Base-by-base conservation (phyloP, 139 green algal genomes). In the Protoeuglena noctilucae region DNA sequence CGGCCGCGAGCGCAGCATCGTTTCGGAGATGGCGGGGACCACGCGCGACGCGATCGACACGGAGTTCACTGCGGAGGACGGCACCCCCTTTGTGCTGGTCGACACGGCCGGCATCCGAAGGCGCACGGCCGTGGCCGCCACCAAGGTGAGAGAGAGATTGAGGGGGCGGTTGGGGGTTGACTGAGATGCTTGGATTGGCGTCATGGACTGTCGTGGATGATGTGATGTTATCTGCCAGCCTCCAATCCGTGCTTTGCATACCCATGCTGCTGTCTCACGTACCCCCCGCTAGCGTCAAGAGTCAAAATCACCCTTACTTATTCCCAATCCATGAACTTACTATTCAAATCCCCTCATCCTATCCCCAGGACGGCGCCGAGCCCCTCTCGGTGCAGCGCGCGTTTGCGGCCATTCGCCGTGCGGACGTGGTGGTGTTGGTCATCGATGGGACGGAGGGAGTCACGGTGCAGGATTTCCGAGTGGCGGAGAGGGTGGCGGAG, bases 51-150 rank as follows among this genome's bases (percentile, higher is more conserved):
- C 88, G 0, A 85, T 97, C 17, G 90, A 98, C 68, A 87, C 74
- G 1, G 60, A 77, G 0, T 48, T 94, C 3, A 77, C 61, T 28
- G 40, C 78, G n/a, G 71, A 71, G 1, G 60, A 69, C 48, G 84
- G 83, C 4, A 60, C 75, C 48, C 56, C 64, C 53, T 81, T 93
- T 34, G 84, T 52, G 57, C 73, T 98, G 3, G 87, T 98, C 24
- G 90, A 98, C 79, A 98, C 90, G 7, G 90, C 90, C 1, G 90
- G 90, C 43, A 93, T 98, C 57, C 75, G 90, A 50, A 80, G 83
- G 64, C 70, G 83, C 5, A 66, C 70, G 0, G 67, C 73, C 2
- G 80, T 95, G n/a, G 70, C 75, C 16, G 57, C 53, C 30, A 60
- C 40, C 61, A 14, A 4, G 4, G 41, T 30, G n/a, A n/a, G n/a